Conservation (phyloP, 192 early-diverging fungal genomes). For the Jimgerdemannia flammicorona region DNA sequence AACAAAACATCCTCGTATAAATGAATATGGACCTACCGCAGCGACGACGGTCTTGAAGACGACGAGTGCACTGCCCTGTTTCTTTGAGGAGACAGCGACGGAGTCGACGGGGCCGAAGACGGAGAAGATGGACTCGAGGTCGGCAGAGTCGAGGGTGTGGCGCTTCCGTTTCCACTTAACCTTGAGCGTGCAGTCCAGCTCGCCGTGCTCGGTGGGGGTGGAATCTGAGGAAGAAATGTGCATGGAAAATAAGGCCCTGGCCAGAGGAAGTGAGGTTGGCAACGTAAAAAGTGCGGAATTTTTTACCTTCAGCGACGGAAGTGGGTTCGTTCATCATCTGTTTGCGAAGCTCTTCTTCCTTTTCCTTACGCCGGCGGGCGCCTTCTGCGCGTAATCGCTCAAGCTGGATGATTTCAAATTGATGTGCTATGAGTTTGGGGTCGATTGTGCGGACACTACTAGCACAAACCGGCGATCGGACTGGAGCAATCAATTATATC, state of each 20-base stretch:
- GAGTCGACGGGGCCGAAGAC: constrained; percentile 40
- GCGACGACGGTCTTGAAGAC: constrained; percentile 42
- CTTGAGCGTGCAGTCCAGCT: constrained; percentile 40
- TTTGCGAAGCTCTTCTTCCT: constrained; percentile 13
- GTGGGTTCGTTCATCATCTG: background rate
- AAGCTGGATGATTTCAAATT: background rate
- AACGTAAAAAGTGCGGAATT: background rate
- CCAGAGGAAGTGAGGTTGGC: background rate
- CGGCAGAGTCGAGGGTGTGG: constrained; percentile 25
- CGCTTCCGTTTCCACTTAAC: constrained; percentile 51
- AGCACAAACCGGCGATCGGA: too few species aligned
- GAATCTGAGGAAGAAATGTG: background rate
- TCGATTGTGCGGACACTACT: too few species aligned
- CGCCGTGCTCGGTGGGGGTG: constrained; percentile 17
- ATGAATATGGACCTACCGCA: constrained; percentile 34
- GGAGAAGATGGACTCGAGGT: constrained; percentile 24
- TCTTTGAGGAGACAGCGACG: constrained; percentile 34
- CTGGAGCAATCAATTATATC: too few species aligned
- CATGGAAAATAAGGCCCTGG: background rate
- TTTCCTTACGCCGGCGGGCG: constrained; percentile 23
- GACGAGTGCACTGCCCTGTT: constrained; percentile 34
- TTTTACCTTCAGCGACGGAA: background rate
- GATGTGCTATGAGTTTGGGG: too few species aligned
- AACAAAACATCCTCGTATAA: background rate
- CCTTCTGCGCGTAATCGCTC: constrained; percentile 32